phyloP scores from a whole-genome alignment of 2,329 filamentous ascomycete genomes.

The Cladosporium sp. region DNA sequence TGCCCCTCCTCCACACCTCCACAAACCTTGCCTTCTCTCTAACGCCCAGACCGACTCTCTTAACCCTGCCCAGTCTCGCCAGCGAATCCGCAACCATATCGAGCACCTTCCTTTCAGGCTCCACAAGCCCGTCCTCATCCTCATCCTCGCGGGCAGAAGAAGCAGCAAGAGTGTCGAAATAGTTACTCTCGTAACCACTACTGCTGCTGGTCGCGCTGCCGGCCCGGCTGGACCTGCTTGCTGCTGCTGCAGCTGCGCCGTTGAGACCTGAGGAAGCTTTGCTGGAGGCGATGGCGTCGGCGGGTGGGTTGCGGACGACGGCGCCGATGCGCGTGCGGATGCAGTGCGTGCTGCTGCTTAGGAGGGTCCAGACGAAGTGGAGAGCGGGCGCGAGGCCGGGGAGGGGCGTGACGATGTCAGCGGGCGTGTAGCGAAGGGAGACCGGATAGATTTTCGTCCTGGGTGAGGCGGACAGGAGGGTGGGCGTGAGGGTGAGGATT shows the following conservation, averaged over 20 bases:
- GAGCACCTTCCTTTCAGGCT: slow-evolving; percentile 65
- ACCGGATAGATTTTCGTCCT: slow-evolving; percentile 81
- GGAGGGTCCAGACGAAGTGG: slow-evolving; percentile 77
- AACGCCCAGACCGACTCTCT: slow-evolving; percentile 79
- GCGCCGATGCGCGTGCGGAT: slow-evolving; percentile 89
- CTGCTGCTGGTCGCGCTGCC: slow-evolving; percentile 1
- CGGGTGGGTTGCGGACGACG: slow-evolving; percentile 40
- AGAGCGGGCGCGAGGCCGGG: slow-evolving; percentile 60
- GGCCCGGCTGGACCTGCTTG: slow-evolving; percentile 14
- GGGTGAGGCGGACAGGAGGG: slow-evolving; percentile 63
- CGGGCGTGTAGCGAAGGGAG: slow-evolving; percentile 80
- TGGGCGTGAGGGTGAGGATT: slow-evolving; percentile 77
- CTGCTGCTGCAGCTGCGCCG: neutral
- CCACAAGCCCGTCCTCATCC: slow-evolving; percentile 30
- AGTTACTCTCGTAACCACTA: slow-evolving; percentile 42
- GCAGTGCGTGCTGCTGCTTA: slow-evolving; percentile 79
- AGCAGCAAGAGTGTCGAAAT: slow-evolving; percentile 39
- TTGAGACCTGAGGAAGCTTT: slow-evolving; percentile 14
- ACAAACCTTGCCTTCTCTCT: slow-evolving; percentile 81
- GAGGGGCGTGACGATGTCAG: slow-evolving; percentile 86
- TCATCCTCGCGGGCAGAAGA: slow-evolving; percentile 29
- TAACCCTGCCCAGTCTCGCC: slow-evolving; percentile 80
- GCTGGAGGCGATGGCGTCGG: slow-evolving; percentile 20
- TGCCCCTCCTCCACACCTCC: slow-evolving; percentile 53
- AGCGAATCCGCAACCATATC: slow-evolving; percentile 80